Evolutionary conservation across 2,329 filamentous ascomycete species (phyloP).

Genomic region (Lasiodiplodia sp.): DNA sequence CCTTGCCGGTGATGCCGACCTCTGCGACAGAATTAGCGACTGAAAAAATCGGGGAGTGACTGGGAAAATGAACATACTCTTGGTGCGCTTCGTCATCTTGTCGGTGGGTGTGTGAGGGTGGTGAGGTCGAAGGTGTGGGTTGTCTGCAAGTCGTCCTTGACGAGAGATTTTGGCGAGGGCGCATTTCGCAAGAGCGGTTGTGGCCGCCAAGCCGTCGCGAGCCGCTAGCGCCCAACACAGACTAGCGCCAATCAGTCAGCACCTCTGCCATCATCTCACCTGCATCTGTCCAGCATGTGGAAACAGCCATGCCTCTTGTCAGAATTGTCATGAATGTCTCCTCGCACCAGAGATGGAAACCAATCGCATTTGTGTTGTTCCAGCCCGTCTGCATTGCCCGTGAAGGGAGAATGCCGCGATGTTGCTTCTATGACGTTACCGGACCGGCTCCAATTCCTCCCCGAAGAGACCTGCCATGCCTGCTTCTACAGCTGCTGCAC

Average conservation of each 20-base stretch:
- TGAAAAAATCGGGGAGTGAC: conserved; percentile 1
- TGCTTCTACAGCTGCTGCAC: not conserved
- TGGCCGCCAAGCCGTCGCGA: conserved; percentile 26
- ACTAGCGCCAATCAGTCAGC: conserved; percentile 9
- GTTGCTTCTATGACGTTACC: conserved; percentile 14
- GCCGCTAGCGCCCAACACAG: conserved; percentile 13
- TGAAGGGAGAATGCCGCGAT: not conserved
- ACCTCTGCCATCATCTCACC: not conserved
- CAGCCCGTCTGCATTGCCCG: not conserved
- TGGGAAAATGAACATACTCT: conserved; percentile 33
- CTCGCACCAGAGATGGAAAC: not conserved
- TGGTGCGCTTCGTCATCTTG: conserved; percentile 64
- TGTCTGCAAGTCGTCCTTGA: conserved; percentile 25
- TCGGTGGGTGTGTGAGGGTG: conserved; percentile 29
- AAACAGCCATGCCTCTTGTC: not conserved
- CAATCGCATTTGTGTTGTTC: too few species aligned
- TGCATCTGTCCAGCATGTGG: not conserved
- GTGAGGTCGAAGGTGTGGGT: conserved; percentile 17
- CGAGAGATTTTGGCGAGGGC: conserved; percentile 27
- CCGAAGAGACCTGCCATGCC: not conserved
- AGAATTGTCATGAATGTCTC: not conserved
- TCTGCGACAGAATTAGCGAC: conserved; percentile 46
- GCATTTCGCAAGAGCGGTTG: conserved; percentile 22
- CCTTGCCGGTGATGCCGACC: conserved; percentile 96
- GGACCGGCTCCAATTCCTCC: not conserved